Evolutionary conservation across 495 filamentous ascomycete species (phyloP).

Genomic region (Extremus antarcticus): DNA sequence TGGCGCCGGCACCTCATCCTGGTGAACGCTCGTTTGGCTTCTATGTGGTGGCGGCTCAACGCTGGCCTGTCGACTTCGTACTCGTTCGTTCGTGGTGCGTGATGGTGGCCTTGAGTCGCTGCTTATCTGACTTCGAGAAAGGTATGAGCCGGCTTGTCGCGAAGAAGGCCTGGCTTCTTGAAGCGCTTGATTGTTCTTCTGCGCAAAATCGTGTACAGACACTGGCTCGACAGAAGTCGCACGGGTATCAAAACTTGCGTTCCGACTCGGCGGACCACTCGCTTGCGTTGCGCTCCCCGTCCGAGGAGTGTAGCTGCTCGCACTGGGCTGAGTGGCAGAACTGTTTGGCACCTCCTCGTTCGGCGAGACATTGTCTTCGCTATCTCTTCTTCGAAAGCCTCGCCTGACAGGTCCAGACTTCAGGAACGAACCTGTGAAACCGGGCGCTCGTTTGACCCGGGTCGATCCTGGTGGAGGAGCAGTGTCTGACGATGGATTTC

Average conservation of each 20-base stretch:
- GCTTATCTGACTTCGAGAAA: constrained; percentile 15
- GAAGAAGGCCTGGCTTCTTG: not conserved
- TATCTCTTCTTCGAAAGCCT: constrained; percentile 20
- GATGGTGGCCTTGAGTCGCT: constrained; percentile 10
- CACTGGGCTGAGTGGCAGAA: constrained; percentile 9
- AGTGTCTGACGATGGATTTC: constrained; percentile 15
- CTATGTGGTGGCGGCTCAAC: not conserved
- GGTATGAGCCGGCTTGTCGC: constrained; percentile 3
- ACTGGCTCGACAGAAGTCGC: constrained; percentile 19
- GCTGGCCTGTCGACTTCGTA: constrained; percentile 10
- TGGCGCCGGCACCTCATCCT: not conserved
- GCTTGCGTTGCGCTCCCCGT: constrained; percentile 1
- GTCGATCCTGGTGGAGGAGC: constrained; percentile 14
- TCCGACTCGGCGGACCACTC: constrained; percentile 8
- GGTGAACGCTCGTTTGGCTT: not conserved
- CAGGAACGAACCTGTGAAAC: constrained; percentile 18
- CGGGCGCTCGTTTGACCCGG: constrained; percentile 18
- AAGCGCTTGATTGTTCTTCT: not conserved
- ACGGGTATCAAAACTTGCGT: constrained; percentile 12
- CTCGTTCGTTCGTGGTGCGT: constrained; percentile 12
- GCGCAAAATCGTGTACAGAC: constrained; percentile 22
- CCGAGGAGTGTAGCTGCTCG: constrained; percentile 7
- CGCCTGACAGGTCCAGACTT: constrained; percentile 19
- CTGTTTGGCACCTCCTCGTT: constrained; percentile 9
- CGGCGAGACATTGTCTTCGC: constrained; percentile 22